phyloP scores from a whole-genome alignment of 306 rosid species.

The Rosa multiflora region DNA sequence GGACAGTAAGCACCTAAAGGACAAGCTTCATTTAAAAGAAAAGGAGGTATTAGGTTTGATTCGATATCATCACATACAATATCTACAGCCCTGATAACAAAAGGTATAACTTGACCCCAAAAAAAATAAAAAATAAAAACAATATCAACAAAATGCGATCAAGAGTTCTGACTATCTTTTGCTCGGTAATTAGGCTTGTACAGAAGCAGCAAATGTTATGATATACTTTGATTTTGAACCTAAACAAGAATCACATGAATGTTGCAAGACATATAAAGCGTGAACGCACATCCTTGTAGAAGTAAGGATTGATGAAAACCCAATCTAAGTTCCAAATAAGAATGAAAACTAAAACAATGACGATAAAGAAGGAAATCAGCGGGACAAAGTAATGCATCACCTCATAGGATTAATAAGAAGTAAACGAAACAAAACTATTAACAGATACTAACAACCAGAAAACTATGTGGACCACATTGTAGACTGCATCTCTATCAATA shows the following conservation, averaged over 20 bases:
- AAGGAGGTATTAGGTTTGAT: conserved; percentile 7
- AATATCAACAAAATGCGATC: neutral
- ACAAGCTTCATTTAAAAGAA: conserved; percentile 62
- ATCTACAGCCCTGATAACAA: neutral
- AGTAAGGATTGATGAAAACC: neutral
- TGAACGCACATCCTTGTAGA: neutral
- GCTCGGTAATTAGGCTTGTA: neutral
- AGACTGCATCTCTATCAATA: neutral
- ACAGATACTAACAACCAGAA: neutral
- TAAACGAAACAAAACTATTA: neutral
- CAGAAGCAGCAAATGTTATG: neutral
- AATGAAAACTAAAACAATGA: neutral
- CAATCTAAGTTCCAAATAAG: neutral
- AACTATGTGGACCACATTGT: neutral
- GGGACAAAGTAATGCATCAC: neutral
- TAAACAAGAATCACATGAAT: neutral
- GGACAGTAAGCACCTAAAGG: conserved; percentile 87
- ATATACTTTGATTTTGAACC: neutral
- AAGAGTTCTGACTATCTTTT: neutral
- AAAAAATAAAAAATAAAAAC: neutral
- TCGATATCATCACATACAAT: neutral
- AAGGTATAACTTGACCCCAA: neutral
- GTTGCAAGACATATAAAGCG: neutral
- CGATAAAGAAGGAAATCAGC: neutral
- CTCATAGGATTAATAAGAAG: neutral